Evolutionary conservation across 441 rosid species (phyloP), one percentile per base, ranked within the genome.

Genomic region (Euphorbia schlechtendalii): DNA sequence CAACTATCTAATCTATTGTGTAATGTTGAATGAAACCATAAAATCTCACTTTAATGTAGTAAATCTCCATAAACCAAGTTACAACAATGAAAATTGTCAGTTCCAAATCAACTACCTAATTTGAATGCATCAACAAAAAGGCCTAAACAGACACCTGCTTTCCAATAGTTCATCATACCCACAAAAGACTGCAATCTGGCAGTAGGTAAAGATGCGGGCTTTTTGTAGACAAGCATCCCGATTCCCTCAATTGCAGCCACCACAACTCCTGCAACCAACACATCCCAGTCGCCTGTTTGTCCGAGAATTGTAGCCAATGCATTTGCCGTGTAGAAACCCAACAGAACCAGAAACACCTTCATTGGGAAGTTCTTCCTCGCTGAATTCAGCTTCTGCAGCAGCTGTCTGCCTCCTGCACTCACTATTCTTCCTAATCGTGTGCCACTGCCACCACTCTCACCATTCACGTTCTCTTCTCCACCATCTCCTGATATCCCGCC

Each of bases 211-310:
- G 84, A 77, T 46, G 86, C 59, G n/a, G 81, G 82, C 71, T 73
- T 83, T 81, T 67, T 87, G 71, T 88, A 90, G 86, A 86, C 78
- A 41, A 93, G 90, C 96, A 88, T 84, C 56, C 99, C 97, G 14
- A 89, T 90, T 20, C 96, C 96, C 69, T 90, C 96, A 12, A 94
- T 84, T 36, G 99, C 94, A 32, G 97, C 94, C 34, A 90, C 97
- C 20, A 90, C 90, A n/a, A 90, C 75, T 14, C 96, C 99, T 0
- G 97, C 97, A 11, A 89, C 97, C 49, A 94, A 75, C 22, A 91
- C 97, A 56, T 90, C 97, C 99, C 96, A 94, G 27, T 94, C 98
- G 66, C 98, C 98, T 3, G 99, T 91, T 76, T 94, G 98, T 28
- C 98, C 96, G 54, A 94, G 99, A 77, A 91, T 94, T 0, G 96